A percentile compares a stretch with the other conserved stretches of the same genome.
Conservation (phyloP, 202 grass and related monocot genomes). For the Setaria viridis region DNA sequence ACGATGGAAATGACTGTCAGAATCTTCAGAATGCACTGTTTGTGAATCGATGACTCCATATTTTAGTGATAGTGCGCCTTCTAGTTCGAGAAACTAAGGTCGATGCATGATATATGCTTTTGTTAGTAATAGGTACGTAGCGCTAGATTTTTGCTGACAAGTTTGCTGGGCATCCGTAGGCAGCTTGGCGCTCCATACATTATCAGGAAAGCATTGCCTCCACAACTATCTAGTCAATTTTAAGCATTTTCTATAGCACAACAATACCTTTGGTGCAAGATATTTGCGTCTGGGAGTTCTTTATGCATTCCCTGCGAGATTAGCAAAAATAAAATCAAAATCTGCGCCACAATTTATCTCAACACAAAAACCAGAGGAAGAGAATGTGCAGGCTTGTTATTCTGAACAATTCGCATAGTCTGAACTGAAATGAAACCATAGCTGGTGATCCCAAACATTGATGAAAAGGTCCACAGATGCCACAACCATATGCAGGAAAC, state of each 20-base stretch:
- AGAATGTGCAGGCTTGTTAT: background rate
- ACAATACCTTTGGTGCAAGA: background rate
- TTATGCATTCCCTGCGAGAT: background rate
- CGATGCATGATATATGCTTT: background rate
- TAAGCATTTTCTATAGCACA: background rate
- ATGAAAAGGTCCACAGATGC: background rate
- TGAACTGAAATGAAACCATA: background rate
- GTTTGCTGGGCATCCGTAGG: background rate
- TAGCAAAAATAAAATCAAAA: background rate
- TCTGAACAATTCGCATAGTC: background rate
- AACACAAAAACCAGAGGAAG: background rate
- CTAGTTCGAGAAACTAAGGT: background rate
- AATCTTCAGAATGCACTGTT: background rate
- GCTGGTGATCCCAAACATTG: background rate
- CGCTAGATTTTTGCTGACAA: background rate
- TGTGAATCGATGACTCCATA: background rate
- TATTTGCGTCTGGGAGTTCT: background rate
- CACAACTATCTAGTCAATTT: background rate
- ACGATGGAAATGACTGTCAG: background rate
- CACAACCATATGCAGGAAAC: background rate
- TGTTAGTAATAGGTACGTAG: background rate
- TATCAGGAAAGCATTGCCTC: background rate
- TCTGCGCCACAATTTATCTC: background rate
- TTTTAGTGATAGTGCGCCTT: background rate
- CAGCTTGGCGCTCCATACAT: background rate